Base-by-base conservation (phyloP, 2,329 filamentous ascomycete species). In the Colletotrichum lupini region DNA sequence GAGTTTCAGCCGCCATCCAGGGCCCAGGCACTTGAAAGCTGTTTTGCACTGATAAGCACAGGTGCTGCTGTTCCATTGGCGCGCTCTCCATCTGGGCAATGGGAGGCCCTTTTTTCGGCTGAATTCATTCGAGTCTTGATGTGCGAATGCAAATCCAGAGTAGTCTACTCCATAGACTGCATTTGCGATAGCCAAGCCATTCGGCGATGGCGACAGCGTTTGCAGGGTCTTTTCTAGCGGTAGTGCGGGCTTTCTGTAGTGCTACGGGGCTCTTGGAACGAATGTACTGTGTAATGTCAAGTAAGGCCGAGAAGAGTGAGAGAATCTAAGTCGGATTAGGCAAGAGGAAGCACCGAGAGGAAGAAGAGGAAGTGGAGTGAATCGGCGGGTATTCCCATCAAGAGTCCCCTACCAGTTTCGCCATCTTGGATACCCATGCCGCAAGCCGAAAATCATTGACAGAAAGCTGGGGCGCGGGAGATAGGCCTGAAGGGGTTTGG, bases 311-410 rank as follows among this genome's bases (percentile, higher is more conserved):
- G 32, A 49, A 57, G 67, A 37, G 60, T 70, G 67, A 70, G 60
- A 35, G 60, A 73, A 65, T 73, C 60, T 35, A n/a, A 22, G 8
- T 73, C 35, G 32, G 32, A 46, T 63, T 63, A 32, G 70, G 66
- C 58, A 65, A 70, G 70, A 70, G 60, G 60, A 55, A 73, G 55
- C 53, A 69, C 70, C 42, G 53, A 63, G 66, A 11, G 28, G 59
- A 24, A 42, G 7, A 35, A 26, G 22, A 19, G 35, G 35, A 37
- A 42, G 30, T 55, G 68, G 56, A 22, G 59, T 63, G 30, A 30
- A 57, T 57, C 56, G 62, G 32, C 68, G 62, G 68, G 62, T 67
- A 56, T 32, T 71, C 68, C 68, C 68, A 67, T 71, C 28, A 35
- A n/a, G 22, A 46, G 16, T 55, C 52, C 52, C 55, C 42, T 52